Evolutionary conservation across 768 basidiomycete species (phyloP).

Genomic region (Crassisporium funariophilum): DNA sequence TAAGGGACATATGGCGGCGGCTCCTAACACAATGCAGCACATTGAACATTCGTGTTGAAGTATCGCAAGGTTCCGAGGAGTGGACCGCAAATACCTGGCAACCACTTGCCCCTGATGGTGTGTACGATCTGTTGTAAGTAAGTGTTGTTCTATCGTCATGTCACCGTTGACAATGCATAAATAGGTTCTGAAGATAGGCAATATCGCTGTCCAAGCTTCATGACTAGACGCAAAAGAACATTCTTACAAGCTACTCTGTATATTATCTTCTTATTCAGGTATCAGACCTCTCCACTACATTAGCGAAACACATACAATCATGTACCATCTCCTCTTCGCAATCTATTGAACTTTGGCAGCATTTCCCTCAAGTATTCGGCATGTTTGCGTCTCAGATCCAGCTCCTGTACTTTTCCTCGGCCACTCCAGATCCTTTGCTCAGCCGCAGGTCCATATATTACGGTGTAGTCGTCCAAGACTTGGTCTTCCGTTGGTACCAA

Average conservation of each 20-base stretch:
- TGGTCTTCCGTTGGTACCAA: slow-evolving; percentile 81
- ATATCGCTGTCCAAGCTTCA: too few species aligned
- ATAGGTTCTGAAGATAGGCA: too few species aligned
- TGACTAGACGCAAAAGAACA: too few species aligned
- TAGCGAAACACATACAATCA: slow-evolving; percentile 23
- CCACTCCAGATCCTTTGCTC: slow-evolving; percentile 86
- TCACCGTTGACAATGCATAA: too few species aligned
- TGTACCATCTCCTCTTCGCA: slow-evolving; percentile 60
- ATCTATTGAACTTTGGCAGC: slow-evolving; percentile 84
- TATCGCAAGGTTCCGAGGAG: slow-evolving; percentile 19
- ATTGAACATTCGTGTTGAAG: slow-evolving; percentile 13
- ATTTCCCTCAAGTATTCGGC: slow-evolving; percentile 91
- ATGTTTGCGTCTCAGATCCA: slow-evolving; percentile 83
- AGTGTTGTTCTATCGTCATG: too few species aligned
- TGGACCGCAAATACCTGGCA: slow-evolving; percentile 17
- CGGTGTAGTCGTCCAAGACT: slow-evolving; percentile 78
- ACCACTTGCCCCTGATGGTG: slow-evolving; percentile 2
- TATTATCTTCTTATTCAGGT: too few species aligned
- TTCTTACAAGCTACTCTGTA: too few species aligned
- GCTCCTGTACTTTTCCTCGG: slow-evolving; percentile 79
- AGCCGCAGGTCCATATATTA: slow-evolving; percentile 76
- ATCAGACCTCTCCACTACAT: too few species aligned
- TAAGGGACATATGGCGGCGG: slow-evolving; percentile 2
- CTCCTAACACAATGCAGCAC: slow-evolving; percentile 11
- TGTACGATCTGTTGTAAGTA: slow-evolving; percentile 13